Evolutionary conservation across 805 yeast genomes (phyloP).

Genomic region (Saccharomycopsis sp.): DNA sequence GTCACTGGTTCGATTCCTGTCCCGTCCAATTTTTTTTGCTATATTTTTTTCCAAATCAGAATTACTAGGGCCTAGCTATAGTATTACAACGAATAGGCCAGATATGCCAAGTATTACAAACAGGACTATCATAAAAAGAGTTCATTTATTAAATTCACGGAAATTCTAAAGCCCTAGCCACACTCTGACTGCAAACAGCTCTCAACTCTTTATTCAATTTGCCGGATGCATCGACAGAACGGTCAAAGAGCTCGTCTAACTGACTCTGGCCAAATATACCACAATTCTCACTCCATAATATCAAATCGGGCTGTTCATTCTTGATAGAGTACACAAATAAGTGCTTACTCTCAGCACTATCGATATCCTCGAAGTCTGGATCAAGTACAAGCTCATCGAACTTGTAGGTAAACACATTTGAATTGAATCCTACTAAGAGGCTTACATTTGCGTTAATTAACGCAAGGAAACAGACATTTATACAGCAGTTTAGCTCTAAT

Average conservation of each 20-base stretch:
- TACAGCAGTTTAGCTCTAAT: conserved; percentile 57
- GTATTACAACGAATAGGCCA: no score
- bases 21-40: conserved; percentile 45
- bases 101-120: no score
- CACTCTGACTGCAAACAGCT: background rate
- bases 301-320: conserved; percentile 7
- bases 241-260: background rate
- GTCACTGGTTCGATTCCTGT: conserved; percentile 76
- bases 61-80: no score
- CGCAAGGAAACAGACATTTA: conserved; percentile 71
- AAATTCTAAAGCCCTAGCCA: background rate
- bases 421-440: conserved; percentile 27
- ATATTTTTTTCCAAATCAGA: background rate
- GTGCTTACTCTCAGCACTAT: conserved; percentile 11
- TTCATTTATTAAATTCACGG: background rate
- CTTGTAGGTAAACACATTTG: conserved; percentile 8
- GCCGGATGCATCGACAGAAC: background rate
- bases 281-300: conserved; percentile 14
- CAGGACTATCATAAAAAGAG: background rate
- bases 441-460: conserved; percentile 76
- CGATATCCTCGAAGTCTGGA: background rate
- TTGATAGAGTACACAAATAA: conserved; percentile 18
- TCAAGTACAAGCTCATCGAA: no score
- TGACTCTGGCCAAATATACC: conserved; percentile 12
- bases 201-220: background rate